These are phyloP conservation scores for Graphilbum sp. DNA, from an alignment of 2,329 filamentous ascomycete genomes.

Conservation along the genomic window DNA sequence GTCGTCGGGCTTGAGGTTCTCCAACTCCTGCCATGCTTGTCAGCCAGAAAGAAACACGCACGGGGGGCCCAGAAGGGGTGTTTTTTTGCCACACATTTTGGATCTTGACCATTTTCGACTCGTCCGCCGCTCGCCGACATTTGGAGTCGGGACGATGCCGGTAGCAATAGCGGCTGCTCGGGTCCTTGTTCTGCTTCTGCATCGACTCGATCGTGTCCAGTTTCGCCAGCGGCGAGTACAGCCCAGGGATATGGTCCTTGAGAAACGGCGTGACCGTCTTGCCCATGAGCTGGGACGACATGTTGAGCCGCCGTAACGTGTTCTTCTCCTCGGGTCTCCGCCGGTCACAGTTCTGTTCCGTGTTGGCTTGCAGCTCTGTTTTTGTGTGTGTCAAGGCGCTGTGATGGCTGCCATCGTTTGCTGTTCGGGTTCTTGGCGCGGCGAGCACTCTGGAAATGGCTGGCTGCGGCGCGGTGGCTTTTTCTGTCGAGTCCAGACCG, in stretches of 20 bases:
- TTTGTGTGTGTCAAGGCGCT: slow-evolving; percentile 1
- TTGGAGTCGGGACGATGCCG: slow-evolving; percentile 87
- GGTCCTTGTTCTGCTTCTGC: slow-evolving; percentile 28
- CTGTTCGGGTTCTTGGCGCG: no score
- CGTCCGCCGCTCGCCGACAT: slow-evolving; percentile 82
- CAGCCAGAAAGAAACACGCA: no score
- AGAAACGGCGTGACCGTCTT: slow-evolving; percentile 79
- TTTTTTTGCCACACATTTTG: no score
- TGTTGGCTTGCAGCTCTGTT: slow-evolving; percentile 12
- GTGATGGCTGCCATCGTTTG: no score
- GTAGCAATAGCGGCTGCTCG: slow-evolving; percentile 89
- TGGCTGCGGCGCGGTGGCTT: no score
- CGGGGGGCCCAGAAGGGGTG: no score
- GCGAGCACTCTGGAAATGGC: no score
- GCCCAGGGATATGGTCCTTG: slow-evolving; percentile 72
- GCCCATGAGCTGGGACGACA: slow-evolving; percentile 50
- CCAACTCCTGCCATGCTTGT: slow-evolving; percentile 46
- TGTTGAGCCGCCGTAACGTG: slow-evolving; percentile 33
- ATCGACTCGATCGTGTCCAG: slow-evolving; percentile 26
- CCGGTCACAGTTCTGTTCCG: slow-evolving; percentile 32
- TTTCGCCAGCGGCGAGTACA: slow-evolving; percentile 69
- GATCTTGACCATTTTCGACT: slow-evolving; percentile 88
- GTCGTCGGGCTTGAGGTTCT: slow-evolving; percentile 64
- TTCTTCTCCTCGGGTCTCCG: slow-evolving; percentile 32
- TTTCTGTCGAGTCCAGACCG: no score